Conservation (phyloP, 2,329 filamentous ascomycete genomes). For the Alternaria rosae region DNA sequence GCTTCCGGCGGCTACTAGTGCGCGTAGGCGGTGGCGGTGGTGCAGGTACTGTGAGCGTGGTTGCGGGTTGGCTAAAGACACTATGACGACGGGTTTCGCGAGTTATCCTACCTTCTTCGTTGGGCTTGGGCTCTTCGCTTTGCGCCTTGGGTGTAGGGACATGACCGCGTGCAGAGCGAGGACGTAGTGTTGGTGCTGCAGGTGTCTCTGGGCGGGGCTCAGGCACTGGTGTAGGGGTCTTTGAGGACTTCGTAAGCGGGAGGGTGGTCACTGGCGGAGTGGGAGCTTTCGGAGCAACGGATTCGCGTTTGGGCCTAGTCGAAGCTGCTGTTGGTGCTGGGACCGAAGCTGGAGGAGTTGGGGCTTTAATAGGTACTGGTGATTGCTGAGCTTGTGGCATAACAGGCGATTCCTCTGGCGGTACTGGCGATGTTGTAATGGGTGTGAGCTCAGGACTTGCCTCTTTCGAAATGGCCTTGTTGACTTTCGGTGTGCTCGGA, state of each 20-base stretch:
- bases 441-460: conserved; percentile 28
- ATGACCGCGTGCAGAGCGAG: conserved; percentile 51
- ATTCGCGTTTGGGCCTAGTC: conserved; percentile 45
- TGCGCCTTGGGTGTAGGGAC: conserved; percentile 54
- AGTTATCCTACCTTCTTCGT: conserved; percentile 45
- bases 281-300: conserved; percentile 35
- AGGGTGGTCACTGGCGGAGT: conserved; percentile 29
- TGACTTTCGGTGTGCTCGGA: conserved; percentile 39
- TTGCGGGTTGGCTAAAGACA: conserved; percentile 53
- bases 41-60: conserved; percentile 8
- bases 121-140: conserved; percentile 56
- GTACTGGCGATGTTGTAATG: conserved; percentile 22
- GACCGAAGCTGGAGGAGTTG: conserved; percentile 16
- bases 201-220: conserved; percentile 22
- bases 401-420: conserved; percentile 20
- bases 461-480: conserved; percentile 18
- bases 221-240: conserved; percentile 24
- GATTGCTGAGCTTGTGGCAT: conserved; percentile 7
- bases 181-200: conserved; percentile 28
- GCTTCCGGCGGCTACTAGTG: conserved; percentile 66
- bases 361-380: conserved; percentile 4
- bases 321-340: conserved; percentile 40
- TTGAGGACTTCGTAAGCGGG: conserved; percentile 27
- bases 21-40: conserved; percentile 44
- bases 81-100: conserved; percentile 55